Conservation (phyloP, 257 asterid genomes). For the Ilex asprella region DNA sequence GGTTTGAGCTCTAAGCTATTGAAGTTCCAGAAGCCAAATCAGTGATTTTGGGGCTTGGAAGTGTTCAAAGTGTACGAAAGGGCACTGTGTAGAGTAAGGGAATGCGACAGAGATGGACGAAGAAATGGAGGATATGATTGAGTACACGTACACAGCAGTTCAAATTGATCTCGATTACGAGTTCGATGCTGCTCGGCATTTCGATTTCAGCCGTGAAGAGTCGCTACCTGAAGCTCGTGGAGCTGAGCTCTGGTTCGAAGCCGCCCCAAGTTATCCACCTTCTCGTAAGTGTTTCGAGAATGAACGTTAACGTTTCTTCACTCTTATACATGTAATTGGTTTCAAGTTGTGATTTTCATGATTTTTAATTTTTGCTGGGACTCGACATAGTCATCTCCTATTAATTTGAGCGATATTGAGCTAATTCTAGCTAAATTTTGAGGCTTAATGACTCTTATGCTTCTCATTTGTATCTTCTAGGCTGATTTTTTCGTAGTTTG, state of each 20-base stretch:
- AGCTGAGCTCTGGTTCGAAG: constrained; percentile 79
- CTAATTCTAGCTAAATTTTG: no score
- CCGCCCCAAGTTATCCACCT: constrained; percentile 81
- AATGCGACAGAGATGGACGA: constrained; percentile 38
- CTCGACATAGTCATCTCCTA: no score
- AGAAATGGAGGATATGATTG: constrained; percentile 48
- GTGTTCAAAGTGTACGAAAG: neutral
- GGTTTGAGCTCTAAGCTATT: neutral
- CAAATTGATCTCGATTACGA: constrained; percentile 93
- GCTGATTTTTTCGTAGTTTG: no score
- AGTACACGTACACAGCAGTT: constrained; percentile 54
- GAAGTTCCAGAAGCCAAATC: neutral
- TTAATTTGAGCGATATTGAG: no score
- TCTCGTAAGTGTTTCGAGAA: constrained; percentile 50
- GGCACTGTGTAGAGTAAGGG: neutral
- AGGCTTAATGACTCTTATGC: no score
- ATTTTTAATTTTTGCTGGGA: no score
- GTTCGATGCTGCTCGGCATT: constrained; percentile 78
- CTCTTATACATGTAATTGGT: no score
- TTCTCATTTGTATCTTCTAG: no score
- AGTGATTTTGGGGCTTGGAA: neutral
- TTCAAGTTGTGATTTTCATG: no score
- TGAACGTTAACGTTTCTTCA: neutral
- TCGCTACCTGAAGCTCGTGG: constrained; percentile 42
- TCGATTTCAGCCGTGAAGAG: constrained; percentile 63